Percentiles rank a stretch among this genome's conserved stretches.
Evolutionary conservation across 805 yeast genomes (phyloP).

Genomic region (Monosporozyma siamensis): DNA sequence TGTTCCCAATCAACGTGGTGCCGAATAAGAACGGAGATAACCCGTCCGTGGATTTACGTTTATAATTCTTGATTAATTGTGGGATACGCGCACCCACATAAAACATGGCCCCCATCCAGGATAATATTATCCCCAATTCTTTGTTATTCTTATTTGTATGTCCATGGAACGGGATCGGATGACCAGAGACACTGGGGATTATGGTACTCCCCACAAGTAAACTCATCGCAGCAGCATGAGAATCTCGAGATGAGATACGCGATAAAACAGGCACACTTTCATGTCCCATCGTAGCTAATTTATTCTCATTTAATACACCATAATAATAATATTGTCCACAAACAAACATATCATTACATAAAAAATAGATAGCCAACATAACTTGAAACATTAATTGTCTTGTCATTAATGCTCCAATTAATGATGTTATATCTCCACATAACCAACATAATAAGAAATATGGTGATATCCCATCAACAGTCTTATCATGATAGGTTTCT

Average conservation of each 20-base stretch:
- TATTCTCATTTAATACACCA: conserved; percentile 28
- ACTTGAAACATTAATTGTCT: conserved; percentile 75
- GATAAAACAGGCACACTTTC: conserved; percentile 21
- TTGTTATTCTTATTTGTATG: background rate
- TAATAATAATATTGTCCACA: conserved; percentile 68
- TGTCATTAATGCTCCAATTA: conserved; percentile 67
- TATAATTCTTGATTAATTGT: conserved; percentile 67
- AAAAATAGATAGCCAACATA: conserved; percentile 60
- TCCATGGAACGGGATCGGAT: too few relatives aligned
- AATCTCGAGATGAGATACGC: background rate
- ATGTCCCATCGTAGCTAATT: conserved; percentile 28
- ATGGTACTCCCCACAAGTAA: conserved; percentile 3
- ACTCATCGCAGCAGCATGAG: background rate
- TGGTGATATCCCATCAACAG: conserved; percentile 54
- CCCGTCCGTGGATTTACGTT: conserved; percentile 78
- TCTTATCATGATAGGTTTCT: conserved; percentile 46
- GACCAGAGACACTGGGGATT: too few relatives aligned
- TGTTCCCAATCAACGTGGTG: conserved; percentile 70
- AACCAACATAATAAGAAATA: conserved; percentile 40
- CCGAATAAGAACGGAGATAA: conserved; percentile 71
- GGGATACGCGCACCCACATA: conserved; percentile 79
- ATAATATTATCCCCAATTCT: conserved; percentile 39
- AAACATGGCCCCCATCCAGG: conserved; percentile 73
- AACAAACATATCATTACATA: conserved; percentile 59
- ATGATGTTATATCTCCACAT: conserved; percentile 39